phyloP scores from a whole-genome alignment of 768 basidiomycete genomes.

The Dacryopinax spathularia region DNA sequence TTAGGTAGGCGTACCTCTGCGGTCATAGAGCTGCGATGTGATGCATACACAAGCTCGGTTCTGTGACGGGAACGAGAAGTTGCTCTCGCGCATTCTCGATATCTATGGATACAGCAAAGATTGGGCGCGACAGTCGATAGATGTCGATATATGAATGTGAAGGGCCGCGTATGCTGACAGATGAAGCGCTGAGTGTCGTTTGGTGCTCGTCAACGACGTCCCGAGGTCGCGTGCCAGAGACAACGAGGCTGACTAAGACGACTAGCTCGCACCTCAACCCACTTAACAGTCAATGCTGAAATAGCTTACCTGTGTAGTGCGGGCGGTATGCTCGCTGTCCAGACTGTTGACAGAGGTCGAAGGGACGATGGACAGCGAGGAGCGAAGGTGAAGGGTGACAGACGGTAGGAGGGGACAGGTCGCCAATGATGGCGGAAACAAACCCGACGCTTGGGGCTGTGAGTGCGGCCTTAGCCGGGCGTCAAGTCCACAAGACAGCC shows the following conservation, averaged over 20 bases:
- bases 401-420: background rate
- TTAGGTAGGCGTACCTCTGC: conserved; percentile 54
- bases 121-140: background rate
- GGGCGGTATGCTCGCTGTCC: background rate
- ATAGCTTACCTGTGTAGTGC: background rate
- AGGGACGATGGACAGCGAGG: background rate
- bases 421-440: conserved; percentile 2
- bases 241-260: conserved; percentile 5
- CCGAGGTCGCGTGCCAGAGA: background rate
- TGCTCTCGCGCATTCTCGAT: conserved; percentile 74
- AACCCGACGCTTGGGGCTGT: conserved; percentile 2
- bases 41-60: conserved; percentile 93
- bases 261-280: background rate
- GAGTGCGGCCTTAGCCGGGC: background rate
- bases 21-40: conserved; percentile 84
- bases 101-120: conserved; percentile 1
- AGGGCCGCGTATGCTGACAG: background rate
- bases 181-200: background rate
- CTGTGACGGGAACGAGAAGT: conserved; percentile 87
- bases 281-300: background rate
- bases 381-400: background rate
- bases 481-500: background rate
- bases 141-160: background rate
- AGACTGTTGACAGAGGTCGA: background rate
- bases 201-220: background rate